Percentiles rank a stretch among this genome's conserved stretches.
Conservation (phyloP, 768 basidiomycete species). For the Mycena venus region DNA sequence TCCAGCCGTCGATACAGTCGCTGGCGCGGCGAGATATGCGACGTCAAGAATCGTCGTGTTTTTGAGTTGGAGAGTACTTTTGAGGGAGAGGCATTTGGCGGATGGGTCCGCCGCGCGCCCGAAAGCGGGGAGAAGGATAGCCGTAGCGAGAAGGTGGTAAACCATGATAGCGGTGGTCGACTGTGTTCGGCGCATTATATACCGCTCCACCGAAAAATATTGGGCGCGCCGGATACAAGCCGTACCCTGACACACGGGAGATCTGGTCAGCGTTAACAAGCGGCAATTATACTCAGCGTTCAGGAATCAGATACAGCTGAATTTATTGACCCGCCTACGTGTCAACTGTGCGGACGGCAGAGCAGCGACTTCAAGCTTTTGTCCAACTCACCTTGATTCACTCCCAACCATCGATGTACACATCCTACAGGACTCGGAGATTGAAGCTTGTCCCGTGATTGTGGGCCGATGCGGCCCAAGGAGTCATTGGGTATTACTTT, state of each 20-base stretch:
- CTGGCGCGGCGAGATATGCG: slow-evolving; percentile 11
- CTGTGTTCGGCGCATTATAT: background rate
- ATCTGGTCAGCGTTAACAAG: background rate
- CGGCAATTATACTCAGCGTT: too few relatives aligned
- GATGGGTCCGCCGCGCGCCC: background rate
- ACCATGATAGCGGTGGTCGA: background rate
- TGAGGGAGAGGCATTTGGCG: background rate
- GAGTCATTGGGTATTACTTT: background rate
- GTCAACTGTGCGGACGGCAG: too few relatives aligned
- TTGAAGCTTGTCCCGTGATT: background rate
- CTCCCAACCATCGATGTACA: too few relatives aligned
- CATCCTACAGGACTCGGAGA: background rate
- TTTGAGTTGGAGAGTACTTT: slow-evolving; percentile 9
- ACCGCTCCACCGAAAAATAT: background rate
- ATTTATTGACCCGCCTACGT: background rate
- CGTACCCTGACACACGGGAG: background rate
- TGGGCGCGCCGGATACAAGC: background rate
- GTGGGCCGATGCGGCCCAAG: background rate
- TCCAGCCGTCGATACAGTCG: slow-evolving; percentile 17
- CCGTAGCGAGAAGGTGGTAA: background rate
- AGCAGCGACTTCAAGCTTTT: too few relatives aligned
- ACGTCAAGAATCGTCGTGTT: too few relatives aligned
- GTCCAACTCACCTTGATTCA: too few relatives aligned
- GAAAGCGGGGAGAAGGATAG: background rate
- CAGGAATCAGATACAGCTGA: background rate